These are phyloP conservation scores for Pseudotulostoma volvatum DNA, from an alignment of 495 filamentous ascomycete genomes.

Conservation along the genomic window DNA sequence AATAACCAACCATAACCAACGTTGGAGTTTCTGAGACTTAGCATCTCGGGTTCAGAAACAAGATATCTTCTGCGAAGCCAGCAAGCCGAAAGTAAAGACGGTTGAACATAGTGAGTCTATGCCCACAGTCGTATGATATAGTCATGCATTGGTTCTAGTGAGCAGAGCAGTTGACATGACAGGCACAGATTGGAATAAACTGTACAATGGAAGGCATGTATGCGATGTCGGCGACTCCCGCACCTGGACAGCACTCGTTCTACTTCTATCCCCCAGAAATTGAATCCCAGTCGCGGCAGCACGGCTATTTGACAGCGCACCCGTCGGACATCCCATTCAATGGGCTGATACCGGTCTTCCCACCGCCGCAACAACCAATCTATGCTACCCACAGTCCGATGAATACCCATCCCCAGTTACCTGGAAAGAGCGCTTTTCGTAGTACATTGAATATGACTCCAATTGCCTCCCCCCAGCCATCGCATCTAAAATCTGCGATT, in stretches of 20 bases:
- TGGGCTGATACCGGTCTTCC: slow-evolving; percentile 28
- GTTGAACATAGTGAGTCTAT: too few relatives aligned
- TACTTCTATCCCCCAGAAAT: slow-evolving; percentile 82
- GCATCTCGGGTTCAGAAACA: too few relatives aligned
- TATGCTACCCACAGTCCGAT: slow-evolving; percentile 33
- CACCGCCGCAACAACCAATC: slow-evolving; percentile 20
- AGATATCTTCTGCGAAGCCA: too few relatives aligned
- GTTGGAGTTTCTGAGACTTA: too few relatives aligned
- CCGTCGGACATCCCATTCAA: slow-evolving; percentile 38
- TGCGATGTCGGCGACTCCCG: slow-evolving; percentile 26
- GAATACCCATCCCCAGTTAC: slow-evolving; percentile 60
- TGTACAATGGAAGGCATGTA: slow-evolving; percentile 46
- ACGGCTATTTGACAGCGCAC: slow-evolving; percentile 68
- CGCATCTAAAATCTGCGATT: slow-evolving; percentile 59
- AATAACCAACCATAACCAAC: too few relatives aligned
- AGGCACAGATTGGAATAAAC: too few relatives aligned
- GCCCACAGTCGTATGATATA: too few relatives aligned
- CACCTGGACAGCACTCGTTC: slow-evolving; percentile 66
- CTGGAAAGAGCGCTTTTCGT: slow-evolving; percentile 43
- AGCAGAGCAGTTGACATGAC: too few relatives aligned
- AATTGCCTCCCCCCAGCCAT: slow-evolving; percentile 61
- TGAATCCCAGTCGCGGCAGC: slow-evolving; percentile 56
- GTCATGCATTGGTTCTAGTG: too few relatives aligned
- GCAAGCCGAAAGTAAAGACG: too few relatives aligned
- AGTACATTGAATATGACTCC: slow-evolving; percentile 49